These are phyloP conservation scores for Fusarium torulosum DNA, from an alignment of 2,329 filamentous ascomycete genomes.

Conservation along the genomic window DNA sequence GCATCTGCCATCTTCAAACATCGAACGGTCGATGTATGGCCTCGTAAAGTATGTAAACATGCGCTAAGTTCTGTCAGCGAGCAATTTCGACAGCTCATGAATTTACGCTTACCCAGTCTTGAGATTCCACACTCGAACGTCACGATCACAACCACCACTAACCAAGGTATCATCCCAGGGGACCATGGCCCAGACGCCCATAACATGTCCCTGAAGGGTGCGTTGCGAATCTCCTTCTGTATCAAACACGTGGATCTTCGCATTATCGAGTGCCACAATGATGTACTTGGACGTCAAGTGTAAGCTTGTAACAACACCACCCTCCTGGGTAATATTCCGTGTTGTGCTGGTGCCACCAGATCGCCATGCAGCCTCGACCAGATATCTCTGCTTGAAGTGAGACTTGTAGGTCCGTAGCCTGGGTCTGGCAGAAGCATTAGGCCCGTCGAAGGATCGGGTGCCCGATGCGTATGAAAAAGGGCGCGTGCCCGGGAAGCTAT, in stretches of 20 bases:
- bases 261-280: constrained; percentile 96
- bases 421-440: constrained; percentile 53
- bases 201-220: constrained; percentile 93
- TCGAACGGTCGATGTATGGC: constrained; percentile 95
- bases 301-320: constrained; percentile 94
- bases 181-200: constrained; percentile 99
- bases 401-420: constrained; percentile 89
- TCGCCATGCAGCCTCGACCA: constrained; percentile 97
- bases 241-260: constrained; percentile 98
- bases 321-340: constrained; percentile 93
- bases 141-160: constrained; percentile 94
- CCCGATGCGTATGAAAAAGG: constrained; percentile 54
- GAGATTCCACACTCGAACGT: constrained; percentile 97
- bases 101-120: constrained; percentile 78
- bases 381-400: constrained; percentile 97
- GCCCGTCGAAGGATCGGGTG: constrained; percentile 69
- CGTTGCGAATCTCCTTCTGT: constrained; percentile 89
- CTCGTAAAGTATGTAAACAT: constrained; percentile 85
- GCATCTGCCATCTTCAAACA: constrained; percentile 98
- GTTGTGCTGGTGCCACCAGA: constrained; percentile 87
- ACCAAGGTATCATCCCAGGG: constrained; percentile 96
- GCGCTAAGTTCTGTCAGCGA: constrained; percentile 61
- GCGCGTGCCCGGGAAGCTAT: constrained; percentile 61
- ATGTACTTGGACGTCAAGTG: constrained; percentile 97
- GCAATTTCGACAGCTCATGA: not conserved